These are phyloP conservation scores for Eimeria falciformis DNA, from an alignment of 169 alveolate species.

Conservation along the genomic window DNA sequence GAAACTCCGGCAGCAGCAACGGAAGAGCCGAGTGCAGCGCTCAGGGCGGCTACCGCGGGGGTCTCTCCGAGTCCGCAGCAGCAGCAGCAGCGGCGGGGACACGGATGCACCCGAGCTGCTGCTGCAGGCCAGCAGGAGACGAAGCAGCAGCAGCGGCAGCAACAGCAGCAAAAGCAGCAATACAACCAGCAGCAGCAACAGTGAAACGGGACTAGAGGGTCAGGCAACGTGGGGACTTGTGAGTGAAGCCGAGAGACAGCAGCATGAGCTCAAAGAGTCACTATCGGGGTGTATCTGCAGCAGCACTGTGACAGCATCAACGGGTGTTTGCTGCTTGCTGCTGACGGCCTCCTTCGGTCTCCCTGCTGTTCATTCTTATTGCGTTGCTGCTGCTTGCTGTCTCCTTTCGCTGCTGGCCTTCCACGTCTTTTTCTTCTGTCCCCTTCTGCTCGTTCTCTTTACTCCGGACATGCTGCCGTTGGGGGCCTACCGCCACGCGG, in stretches of 20 bases:
- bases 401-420: slow-evolving; percentile 23
- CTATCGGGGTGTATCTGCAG: slow-evolving; percentile 47
- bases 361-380: slow-evolving; percentile 43
- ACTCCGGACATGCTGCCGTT: slow-evolving; percentile 27
- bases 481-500: neutral
- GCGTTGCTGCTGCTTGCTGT: slow-evolving; percentile 56
- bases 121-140: slow-evolving; percentile 11
- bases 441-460: neutral
- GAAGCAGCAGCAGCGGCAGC: slow-evolving; percentile 64
- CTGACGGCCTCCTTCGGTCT: slow-evolving; percentile 15
- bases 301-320: slow-evolving; percentile 37
- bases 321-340: slow-evolving; percentile 42
- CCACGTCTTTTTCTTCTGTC: slow-evolving; percentile 16
- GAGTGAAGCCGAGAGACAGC: slow-evolving; percentile 42
- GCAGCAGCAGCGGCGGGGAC: neutral
- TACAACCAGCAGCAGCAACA: slow-evolving; percentile 53
- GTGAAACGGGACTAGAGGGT: neutral
- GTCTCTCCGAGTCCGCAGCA: slow-evolving; percentile 19
- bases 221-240: slow-evolving; percentile 19
- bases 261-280: slow-evolving; percentile 49
- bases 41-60: slow-evolving; percentile 2
- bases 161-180: slow-evolving; percentile 25
- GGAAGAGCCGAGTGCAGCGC: neutral
- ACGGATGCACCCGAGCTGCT: neutral
- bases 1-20: slow-evolving; percentile 30